Percentiles rank a stretch among this genome's conserved stretches.
Evolutionary conservation across 192 early-diverging fungal genomes (phyloP).

Genomic region (Borealophlyctis nickersoniae): DNA sequence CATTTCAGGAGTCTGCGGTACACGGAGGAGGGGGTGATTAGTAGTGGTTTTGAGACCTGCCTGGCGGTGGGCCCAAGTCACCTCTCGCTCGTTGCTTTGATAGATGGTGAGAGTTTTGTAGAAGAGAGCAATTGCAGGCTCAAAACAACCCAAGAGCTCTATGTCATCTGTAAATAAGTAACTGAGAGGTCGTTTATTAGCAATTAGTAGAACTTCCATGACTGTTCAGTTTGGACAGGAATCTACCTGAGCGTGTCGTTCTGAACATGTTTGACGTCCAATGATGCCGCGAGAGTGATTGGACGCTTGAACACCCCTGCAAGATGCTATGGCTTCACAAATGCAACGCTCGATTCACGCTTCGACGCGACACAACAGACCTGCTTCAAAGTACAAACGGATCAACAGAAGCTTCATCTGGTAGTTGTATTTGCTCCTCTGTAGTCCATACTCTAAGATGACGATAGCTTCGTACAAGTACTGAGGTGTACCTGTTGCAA

Average conservation of each 20-base stretch:
- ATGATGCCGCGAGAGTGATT: constrained; percentile 56
- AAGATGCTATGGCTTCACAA: not conserved
- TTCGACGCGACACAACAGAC: constrained; percentile 38
- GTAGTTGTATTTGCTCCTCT: constrained; percentile 74
- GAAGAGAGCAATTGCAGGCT: constrained; percentile 51
- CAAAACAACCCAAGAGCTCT: constrained; percentile 46
- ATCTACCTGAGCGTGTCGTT: constrained; percentile 77
- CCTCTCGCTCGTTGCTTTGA: constrained; percentile 70
- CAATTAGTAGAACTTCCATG: not conserved
- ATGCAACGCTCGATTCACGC: constrained; percentile 8
- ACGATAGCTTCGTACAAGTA: constrained; percentile 41
- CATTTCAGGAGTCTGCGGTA: constrained; percentile 75
- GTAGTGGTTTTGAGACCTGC: not conserved
- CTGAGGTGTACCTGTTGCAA: too few species aligned
- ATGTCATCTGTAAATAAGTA: constrained; percentile 66
- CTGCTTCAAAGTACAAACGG: constrained; percentile 73
- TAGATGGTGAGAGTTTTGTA: constrained; percentile 72
- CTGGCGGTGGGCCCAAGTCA: constrained; percentile 22
- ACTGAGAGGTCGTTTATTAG: constrained; percentile 24
- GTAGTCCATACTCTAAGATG: constrained; percentile 73
- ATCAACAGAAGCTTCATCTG: constrained; percentile 85
- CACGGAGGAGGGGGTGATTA: not conserved
- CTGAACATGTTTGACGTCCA: constrained; percentile 92
- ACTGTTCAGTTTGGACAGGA: not conserved
- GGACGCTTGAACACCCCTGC: constrained; percentile 61